Evolutionary conservation across 495 filamentous ascomycete species (phyloP), one percentile per base, ranked within the genome.

Genomic region (Tetracladium marchalianum): DNA sequence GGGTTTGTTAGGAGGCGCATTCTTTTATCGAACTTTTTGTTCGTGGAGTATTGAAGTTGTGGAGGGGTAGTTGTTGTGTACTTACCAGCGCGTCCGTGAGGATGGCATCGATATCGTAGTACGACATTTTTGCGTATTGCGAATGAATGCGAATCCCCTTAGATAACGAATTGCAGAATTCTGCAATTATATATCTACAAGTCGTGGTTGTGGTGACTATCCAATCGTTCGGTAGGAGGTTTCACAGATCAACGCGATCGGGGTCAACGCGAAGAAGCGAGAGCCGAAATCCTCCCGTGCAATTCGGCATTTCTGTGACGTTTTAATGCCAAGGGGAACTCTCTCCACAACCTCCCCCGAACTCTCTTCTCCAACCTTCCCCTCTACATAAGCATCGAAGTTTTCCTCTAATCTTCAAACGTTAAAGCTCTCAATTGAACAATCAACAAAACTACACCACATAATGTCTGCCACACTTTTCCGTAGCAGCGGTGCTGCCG

Each of bases 21-120:
- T 19, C 37, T 45, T 35, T 41, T 37, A 43, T 17, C 47, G 36
- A 40, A 36, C 17, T 43, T 44, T 46, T 36, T 39, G 32, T n/a
- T 31, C 18, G 35, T 39, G 17, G 35, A 19, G 24, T 19, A 11
- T 9, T 24, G 34, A 16, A 34, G 24, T 38, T 18, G 52, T 24
- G 51, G 16, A 10, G 32, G 32, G 7, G 46, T 34, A 53, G 39
- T 24, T 50, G 16, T 9, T 31, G 31, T 5, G 44, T 34, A 53
- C 53, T 38, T 71, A 85, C 87, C 71, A 93, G 87, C 24, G 86
- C 83, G 60, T 95, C 90, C 1, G 92, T 97, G 40, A 97, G 70
- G 50, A 97, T 95, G 22, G 87, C 79, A 60, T 95, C 87, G 51
- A 95, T 82, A 62, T 93, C 85, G 71, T 97, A 96, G 71, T 98